phyloP scores from a whole-genome alignment of 2,329 filamentous ascomycete genomes.

The Pleomassaria siparia region DNA sequence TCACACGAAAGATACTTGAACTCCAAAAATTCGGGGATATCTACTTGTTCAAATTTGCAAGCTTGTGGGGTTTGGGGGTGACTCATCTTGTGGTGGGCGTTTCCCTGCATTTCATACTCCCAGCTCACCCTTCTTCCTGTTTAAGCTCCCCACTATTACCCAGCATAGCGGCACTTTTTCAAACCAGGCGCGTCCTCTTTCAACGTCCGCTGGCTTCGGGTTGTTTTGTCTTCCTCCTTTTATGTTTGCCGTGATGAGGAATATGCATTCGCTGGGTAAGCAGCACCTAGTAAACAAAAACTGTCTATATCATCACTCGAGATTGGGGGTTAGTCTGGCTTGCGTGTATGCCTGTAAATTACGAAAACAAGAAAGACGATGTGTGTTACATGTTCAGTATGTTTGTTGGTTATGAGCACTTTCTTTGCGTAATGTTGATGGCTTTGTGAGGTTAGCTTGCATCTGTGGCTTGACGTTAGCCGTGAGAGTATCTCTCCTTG shows the following conservation, averaged over 20 bases:
- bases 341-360: slow-evolving; percentile 13
- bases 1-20: slow-evolving; percentile 31
- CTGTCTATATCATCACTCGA: slow-evolving; percentile 14
- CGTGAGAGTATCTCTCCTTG: no score
- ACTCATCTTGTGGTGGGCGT: slow-evolving; percentile 36
- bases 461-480: no score
- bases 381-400: neutral
- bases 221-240: neutral
- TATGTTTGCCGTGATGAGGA: neutral
- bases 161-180: slow-evolving; percentile 32
- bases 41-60: slow-evolving; percentile 16
- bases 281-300: slow-evolving; percentile 23
- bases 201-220: slow-evolving; percentile 4
- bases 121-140: slow-evolving; percentile 9
- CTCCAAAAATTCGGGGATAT: slow-evolving; percentile 18
- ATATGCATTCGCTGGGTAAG: neutral
- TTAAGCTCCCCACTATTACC: slow-evolving; percentile 16
- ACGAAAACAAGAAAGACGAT: slow-evolving; percentile 12
- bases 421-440: neutral
- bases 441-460: no score
- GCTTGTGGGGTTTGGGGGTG: slow-evolving; percentile 18
- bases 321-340: slow-evolving; percentile 7
- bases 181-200: slow-evolving; percentile 6
- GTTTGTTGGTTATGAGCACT: neutral
- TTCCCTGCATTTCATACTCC: slow-evolving; percentile 24